A percentile compares a stretch with the other conserved stretches of the same genome.
phyloP scores from a whole-genome alignment of 805 yeast genomes.

The Yamadazyma kitorensis region DNA sequence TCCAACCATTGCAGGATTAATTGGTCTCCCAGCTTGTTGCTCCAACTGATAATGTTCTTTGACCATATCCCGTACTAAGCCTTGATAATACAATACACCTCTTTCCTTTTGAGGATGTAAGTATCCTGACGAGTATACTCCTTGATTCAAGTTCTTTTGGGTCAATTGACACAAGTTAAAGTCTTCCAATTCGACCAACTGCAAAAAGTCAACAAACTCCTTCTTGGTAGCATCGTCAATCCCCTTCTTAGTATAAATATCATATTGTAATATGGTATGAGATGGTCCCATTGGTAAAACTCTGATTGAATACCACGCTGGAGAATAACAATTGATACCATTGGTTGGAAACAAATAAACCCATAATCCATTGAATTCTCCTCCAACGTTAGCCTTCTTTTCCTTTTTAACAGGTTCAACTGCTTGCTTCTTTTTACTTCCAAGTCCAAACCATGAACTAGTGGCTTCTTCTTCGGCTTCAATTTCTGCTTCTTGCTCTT shows the following conservation, averaged over 20 bases:
- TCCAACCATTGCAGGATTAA: constrained; percentile 52
- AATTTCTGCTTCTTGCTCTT: constrained; percentile 28
- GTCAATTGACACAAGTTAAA: constrained; percentile 58
- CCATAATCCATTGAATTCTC: constrained; percentile 62
- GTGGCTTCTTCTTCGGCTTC: constrained; percentile 20
- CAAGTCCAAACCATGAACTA: constrained; percentile 53
- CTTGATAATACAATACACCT: constrained; percentile 59
- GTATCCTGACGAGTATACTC: constrained; percentile 56
- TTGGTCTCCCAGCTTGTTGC: constrained; percentile 40
- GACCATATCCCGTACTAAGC: constrained; percentile 55
- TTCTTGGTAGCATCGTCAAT: constrained; percentile 49
- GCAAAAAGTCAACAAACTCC: constrained; percentile 62
- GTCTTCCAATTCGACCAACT: constrained; percentile 53
- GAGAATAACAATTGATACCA: constrained; percentile 63
- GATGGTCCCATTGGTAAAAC: constrained; percentile 54
- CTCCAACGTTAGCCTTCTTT: constrained; percentile 52
- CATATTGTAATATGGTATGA: constrained; percentile 58
- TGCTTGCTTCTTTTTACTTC: constrained; percentile 23
- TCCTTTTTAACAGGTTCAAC: constrained; percentile 4
- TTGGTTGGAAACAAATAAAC: constrained; percentile 58
- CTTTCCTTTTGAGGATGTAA: constrained; percentile 58
- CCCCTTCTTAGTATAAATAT: constrained; percentile 60
- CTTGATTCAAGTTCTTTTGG: constrained; percentile 60
- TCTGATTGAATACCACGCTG: constrained; percentile 64
- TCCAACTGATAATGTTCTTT: constrained; percentile 50